Evolutionary conservation across 352 stramenopile genomes (phyloP).

Genomic region (Globisporangium heterothallicum): DNA sequence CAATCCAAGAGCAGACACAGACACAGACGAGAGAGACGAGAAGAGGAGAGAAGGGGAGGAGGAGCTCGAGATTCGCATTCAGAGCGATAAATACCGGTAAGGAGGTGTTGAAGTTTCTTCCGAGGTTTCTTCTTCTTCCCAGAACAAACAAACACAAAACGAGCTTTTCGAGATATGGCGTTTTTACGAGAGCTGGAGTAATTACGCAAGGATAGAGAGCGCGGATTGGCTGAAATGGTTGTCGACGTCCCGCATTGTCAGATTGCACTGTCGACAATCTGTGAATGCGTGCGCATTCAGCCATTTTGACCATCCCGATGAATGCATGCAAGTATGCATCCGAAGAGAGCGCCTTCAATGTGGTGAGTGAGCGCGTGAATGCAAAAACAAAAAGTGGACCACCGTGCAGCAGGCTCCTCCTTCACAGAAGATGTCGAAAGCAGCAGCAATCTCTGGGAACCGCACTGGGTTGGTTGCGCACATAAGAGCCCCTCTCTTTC

Average conservation of each 20-base stretch:
- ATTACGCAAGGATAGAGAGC: not conserved
- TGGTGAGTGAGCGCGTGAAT: not conserved
- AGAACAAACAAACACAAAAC: conserved; percentile 7
- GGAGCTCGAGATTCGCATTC: conserved; percentile 3
- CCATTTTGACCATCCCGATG: not conserved
- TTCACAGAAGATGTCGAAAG: too few species aligned
- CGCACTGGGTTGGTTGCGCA: too few species aligned
- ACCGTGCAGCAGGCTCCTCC: not conserved
- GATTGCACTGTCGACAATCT: conserved; percentile 4
- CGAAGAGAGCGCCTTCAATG: too few species aligned
- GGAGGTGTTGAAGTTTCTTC: conserved; percentile 17
- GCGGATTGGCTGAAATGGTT: conserved; percentile 32
- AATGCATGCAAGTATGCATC: not conserved
- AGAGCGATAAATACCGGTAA: not conserved
- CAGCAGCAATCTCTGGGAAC: too few species aligned
- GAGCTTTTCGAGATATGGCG: conserved; percentile 1
- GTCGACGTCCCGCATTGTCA: conserved; percentile 11
- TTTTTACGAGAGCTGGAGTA: conserved; percentile 24
- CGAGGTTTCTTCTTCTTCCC: conserved; percentile 13
- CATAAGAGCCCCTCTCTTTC: too few species aligned
- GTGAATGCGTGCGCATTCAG: conserved; percentile 3
- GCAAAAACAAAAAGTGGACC: conserved; percentile 12
- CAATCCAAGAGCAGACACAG: not conserved
- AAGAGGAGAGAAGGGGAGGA: conserved; percentile 3
- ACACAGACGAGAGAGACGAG: not conserved